Evolutionary conservation across 305 asterid genomes (phyloP).

Genomic region (Fraxinus albicans): DNA sequence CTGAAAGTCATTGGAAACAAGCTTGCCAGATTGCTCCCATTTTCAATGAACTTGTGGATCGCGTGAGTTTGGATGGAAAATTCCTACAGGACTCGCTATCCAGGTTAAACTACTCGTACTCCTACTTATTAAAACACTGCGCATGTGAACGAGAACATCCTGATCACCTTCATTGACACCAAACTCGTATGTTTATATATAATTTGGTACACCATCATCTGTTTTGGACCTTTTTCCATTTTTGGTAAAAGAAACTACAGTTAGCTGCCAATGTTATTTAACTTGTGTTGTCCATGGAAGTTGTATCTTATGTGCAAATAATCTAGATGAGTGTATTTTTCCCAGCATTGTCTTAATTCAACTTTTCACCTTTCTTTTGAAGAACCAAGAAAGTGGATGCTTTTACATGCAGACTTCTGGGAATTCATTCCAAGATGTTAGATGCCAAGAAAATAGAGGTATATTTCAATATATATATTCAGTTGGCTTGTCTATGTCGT

Average conservation of each 20-base stretch:
- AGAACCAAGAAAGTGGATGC: constrained; percentile 85
- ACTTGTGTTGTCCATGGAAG: constrained; percentile 1
- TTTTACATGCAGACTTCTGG: constrained; percentile 84
- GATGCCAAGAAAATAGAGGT: constrained; percentile 88
- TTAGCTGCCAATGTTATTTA: constrained; percentile 1
- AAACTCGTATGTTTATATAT: not conserved
- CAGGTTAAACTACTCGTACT: constrained; percentile 44
- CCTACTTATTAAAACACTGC: not conserved
- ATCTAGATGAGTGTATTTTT: not conserved
- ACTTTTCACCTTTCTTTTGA: constrained; percentile 25
- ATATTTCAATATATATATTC: constrained; percentile 9
- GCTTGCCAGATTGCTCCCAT: constrained; percentile 97
- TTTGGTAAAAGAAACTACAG: not conserved
- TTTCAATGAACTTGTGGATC: constrained; percentile 87
- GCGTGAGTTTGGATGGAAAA: constrained; percentile 79
- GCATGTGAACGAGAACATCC: not conserved
- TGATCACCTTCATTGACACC: constrained; percentile 29
- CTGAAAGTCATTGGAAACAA: constrained; percentile 71
- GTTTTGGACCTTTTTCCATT: not conserved
- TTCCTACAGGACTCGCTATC: constrained; percentile 89
- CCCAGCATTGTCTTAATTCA: constrained; percentile 15
- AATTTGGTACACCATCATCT: not conserved
- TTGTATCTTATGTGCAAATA: not conserved
- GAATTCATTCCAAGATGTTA: constrained; percentile 83
- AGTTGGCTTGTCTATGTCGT: not conserved